Percentiles rank a stretch among this genome's conserved stretches.
Evolutionary conservation across 2,329 filamentous ascomycete genomes (phyloP).

Genomic region (Ustulina deusta): DNA sequence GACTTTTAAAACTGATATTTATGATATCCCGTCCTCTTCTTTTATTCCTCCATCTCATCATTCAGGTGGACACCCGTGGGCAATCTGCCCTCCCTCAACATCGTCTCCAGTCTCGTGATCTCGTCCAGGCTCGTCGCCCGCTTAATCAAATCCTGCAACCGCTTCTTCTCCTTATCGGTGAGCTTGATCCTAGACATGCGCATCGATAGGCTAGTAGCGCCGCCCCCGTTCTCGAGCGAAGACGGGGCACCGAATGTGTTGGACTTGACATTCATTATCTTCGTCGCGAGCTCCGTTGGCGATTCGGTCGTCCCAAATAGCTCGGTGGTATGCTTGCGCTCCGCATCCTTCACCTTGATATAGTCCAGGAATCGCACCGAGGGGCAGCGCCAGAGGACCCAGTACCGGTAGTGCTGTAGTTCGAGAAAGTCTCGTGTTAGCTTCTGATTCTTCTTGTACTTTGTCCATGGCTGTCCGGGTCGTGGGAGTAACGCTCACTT

Average conservation of each 20-base stretch:
- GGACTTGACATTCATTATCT: slow-evolving; percentile 89
- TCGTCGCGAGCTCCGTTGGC: slow-evolving; percentile 83
- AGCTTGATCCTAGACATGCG: slow-evolving; percentile 84
- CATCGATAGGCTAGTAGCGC: slow-evolving; percentile 60
- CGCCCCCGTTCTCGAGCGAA: slow-evolving; percentile 57
- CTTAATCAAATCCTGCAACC: slow-evolving; percentile 86
- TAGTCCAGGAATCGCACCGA: slow-evolving; percentile 92
- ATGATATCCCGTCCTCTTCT: neutral
- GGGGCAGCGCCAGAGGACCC: slow-evolving; percentile 88
- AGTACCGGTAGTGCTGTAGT: slow-evolving; percentile 86
- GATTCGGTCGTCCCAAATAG: slow-evolving; percentile 84
- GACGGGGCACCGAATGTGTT: slow-evolving; percentile 73
- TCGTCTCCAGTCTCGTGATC: slow-evolving; percentile 90
- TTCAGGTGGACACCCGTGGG: slow-evolving; percentile 73
- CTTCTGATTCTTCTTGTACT: neutral
- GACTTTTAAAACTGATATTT: neutral
- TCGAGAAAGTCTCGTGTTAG: slow-evolving; percentile 12
- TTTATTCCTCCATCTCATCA: slow-evolving; percentile 72
- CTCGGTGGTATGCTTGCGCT: slow-evolving; percentile 80
- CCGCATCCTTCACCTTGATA: slow-evolving; percentile 87
- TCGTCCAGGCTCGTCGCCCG: slow-evolving; percentile 91
- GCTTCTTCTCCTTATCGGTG: slow-evolving; percentile 88
- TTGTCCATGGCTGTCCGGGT: neutral
- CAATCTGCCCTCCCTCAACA: slow-evolving; percentile 87
- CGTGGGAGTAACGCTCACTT: slow-evolving; percentile 71